A percentile compares a stretch with the other conserved stretches of the same genome.
Evolutionary conservation across 2,329 filamentous ascomycete genomes (phyloP).

Genomic region (Lasiodiplodia gonubiensis): DNA sequence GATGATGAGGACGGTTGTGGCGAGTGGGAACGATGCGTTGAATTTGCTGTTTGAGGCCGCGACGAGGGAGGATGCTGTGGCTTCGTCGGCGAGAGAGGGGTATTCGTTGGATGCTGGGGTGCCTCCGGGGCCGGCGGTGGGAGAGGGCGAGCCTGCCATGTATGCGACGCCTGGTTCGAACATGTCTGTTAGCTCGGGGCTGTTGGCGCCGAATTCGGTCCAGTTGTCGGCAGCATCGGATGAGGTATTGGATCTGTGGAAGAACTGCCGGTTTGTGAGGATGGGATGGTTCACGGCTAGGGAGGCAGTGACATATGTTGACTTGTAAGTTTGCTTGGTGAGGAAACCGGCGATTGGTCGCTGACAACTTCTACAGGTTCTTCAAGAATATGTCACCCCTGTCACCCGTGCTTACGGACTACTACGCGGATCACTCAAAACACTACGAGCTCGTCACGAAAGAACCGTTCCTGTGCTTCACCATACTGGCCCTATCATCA

Average conservation of each 20-base stretch:
- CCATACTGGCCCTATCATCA: constrained; percentile 62
- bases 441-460: constrained; percentile 56
- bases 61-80: constrained; percentile 42
- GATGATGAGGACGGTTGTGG: constrained; percentile 57
- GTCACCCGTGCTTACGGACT: constrained; percentile 58
- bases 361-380: constrained; percentile 36
- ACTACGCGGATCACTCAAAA: constrained; percentile 56
- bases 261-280: constrained; percentile 58
- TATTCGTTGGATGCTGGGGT: neutral
- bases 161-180: constrained; percentile 46
- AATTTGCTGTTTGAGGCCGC: constrained; percentile 60
- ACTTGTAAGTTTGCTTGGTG: constrained; percentile 43
- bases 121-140: neutral
- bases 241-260: constrained; percentile 54
- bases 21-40: constrained; percentile 60
- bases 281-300: constrained; percentile 63
- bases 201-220: constrained; percentile 31
- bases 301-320: constrained; percentile 60
- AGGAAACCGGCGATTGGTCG: neutral
- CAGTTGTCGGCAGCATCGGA: constrained; percentile 32
- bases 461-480: constrained; percentile 60
- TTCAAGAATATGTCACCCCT: constrained; percentile 59
- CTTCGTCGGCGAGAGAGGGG: constrained; percentile 25
- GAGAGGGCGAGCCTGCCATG: constrained; percentile 18
- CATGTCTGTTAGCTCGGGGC: constrained; percentile 34